Evolutionary conservation across 139 green algal genomes (phyloP).

Genomic region (Penium margaritaceum): DNA sequence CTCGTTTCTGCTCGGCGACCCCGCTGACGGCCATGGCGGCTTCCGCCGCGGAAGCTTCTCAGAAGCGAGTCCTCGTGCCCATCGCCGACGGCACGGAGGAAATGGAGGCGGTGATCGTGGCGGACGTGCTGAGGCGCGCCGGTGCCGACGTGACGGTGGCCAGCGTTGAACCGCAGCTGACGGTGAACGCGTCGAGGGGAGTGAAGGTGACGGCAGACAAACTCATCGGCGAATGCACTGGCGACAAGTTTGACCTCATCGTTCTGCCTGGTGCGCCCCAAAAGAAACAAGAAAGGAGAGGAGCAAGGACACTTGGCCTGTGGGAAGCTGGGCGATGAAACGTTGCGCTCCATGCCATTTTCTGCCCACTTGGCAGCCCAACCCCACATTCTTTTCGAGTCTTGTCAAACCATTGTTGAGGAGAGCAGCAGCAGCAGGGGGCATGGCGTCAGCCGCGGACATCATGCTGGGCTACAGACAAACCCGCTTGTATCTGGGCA

Average conservation of each 20-base stretch:
- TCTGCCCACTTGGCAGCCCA: background rate
- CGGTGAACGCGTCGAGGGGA: slow-evolving; percentile 24
- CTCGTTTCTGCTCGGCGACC: too few relatives aligned
- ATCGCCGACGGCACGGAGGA: slow-evolving; percentile 71
- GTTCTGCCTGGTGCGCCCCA: slow-evolving; percentile 41
- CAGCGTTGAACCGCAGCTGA: slow-evolving; percentile 61
- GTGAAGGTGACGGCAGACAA: slow-evolving; percentile 41
- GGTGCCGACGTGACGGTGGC: slow-evolving; percentile 66
- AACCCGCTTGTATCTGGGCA: too few relatives aligned
- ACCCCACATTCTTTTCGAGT: background rate
- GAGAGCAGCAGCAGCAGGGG: too few relatives aligned
- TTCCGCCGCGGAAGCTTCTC: too few relatives aligned
- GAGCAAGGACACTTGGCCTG: too few relatives aligned
- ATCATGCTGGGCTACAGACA: too few relatives aligned
- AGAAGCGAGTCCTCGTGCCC: slow-evolving; percentile 40
- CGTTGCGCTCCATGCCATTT: background rate
- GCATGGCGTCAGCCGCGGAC: too few relatives aligned
- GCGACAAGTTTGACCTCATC: slow-evolving; percentile 36
- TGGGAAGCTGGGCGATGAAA: background rate
- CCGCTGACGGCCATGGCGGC: too few relatives aligned
- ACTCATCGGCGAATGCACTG: slow-evolving; percentile 11
- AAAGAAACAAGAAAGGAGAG: too few relatives aligned
- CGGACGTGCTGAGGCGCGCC: slow-evolving; percentile 80
- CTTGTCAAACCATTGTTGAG: too few relatives aligned
- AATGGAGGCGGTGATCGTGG: slow-evolving; percentile 81